These are phyloP conservation scores for Amphibolis antarctica DNA, from an alignment of 106 monocot species.

Conservation along the genomic window DNA sequence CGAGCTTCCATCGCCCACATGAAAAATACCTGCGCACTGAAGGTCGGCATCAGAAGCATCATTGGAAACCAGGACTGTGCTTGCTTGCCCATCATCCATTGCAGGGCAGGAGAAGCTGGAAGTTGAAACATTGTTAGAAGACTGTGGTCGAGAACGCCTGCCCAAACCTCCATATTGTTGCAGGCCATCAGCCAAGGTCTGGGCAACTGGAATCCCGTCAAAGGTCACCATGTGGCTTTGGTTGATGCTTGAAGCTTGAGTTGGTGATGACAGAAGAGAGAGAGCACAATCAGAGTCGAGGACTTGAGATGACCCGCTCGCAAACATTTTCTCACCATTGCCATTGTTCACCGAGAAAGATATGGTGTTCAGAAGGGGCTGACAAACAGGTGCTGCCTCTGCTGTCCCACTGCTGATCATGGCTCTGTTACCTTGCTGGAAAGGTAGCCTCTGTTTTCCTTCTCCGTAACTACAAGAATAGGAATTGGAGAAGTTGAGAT, in stretches of 20 bases:
- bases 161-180: slow-evolving; percentile 14
- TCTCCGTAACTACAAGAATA: slow-evolving; percentile 17
- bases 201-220: slow-evolving; percentile 37
- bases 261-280: slow-evolving; percentile 97
- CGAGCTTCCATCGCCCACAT: slow-evolving; percentile 28
- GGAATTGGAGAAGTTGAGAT: slow-evolving; percentile 5
- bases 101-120: slow-evolving; percentile 44
- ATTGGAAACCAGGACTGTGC: slow-evolving; percentile 29
- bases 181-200: slow-evolving; percentile 26
- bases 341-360: slow-evolving; percentile 25
- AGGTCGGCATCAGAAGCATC: slow-evolving; percentile 11
- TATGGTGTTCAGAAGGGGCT: slow-evolving; percentile 24
- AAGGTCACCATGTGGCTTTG: slow-evolving; percentile 32
- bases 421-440: slow-evolving; percentile 22
- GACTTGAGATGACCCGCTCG: slow-evolving; percentile 28
- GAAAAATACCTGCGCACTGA: slow-evolving; percentile 30
- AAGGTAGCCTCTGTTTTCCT: slow-evolving; percentile 34
- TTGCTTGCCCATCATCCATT: slow-evolving; percentile 21
- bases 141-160: slow-evolving; percentile 19
- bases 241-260: slow-evolving; percentile 33
- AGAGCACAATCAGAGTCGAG: slow-evolving; percentile 79
- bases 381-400: slow-evolving; percentile 12
- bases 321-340: slow-evolving; percentile 31
- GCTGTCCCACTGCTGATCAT: slow-evolving; percentile 4
- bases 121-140: slow-evolving; percentile 24